A percentile compares a stretch with the other conserved stretches of the same genome.
Evolutionary conservation across 2,329 filamentous ascomycete species (phyloP).

Genomic region (Beauveria pseudobassiana): DNA sequence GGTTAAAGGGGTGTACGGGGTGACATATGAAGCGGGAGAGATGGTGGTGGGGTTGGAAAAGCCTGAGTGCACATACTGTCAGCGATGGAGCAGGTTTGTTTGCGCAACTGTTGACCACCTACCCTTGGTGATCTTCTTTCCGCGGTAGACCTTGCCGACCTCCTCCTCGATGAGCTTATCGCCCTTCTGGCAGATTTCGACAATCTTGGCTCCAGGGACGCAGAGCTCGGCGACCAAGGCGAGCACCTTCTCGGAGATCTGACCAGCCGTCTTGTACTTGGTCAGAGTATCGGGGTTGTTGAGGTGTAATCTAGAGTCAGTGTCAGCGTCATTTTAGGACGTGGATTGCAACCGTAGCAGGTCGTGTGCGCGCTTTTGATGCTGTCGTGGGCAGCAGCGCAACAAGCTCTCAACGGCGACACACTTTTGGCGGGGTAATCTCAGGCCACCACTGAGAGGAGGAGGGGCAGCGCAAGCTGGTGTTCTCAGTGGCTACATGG

Average conservation of each 20-base stretch:
- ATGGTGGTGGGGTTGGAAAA: constrained; percentile 92
- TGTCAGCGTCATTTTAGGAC: neutral
- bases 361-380: constrained; percentile 9
- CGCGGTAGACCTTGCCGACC: constrained; percentile 91
- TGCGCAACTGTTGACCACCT: constrained; percentile 22
- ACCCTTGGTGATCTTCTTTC: constrained; percentile 95
- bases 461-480: constrained; percentile 2
- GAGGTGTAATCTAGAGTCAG: constrained; percentile 67
- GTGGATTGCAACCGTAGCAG: neutral
- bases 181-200: constrained; percentile 90
- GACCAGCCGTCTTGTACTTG: constrained; percentile 96
- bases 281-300: constrained; percentile 91
- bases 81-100: constrained; percentile 10
- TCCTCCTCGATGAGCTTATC: constrained; percentile 94
- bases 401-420: constrained; percentile 2
- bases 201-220: constrained; percentile 81
- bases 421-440: constrained; percentile 12
- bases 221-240: constrained; percentile 70
- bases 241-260: constrained; percentile 93
- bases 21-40: constrained; percentile 89
- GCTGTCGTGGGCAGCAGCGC: neutral
- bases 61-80: constrained; percentile 40
- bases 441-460: neutral
- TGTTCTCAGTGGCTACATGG: neutral
- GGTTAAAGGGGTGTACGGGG: constrained; percentile 88